These are phyloP conservation scores for Colletotrichum cereale DNA, from an alignment of 2,329 filamentous ascomycete genomes.

Conservation along the genomic window DNA sequence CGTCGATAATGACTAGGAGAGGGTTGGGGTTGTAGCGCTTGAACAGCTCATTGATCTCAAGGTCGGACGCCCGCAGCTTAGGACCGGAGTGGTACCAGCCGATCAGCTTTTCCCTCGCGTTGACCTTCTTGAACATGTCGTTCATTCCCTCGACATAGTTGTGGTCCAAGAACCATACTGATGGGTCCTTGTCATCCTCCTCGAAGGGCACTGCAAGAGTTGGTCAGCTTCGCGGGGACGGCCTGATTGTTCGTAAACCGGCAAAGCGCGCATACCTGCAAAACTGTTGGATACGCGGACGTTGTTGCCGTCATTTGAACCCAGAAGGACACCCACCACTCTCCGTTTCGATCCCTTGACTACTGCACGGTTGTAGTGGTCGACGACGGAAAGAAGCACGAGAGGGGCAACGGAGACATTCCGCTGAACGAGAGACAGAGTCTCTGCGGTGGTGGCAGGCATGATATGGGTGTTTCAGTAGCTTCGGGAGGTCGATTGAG, in stretches of 20 bases:
- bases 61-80: constrained; percentile 94
- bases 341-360: constrained; percentile 88
- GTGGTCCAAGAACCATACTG: constrained; percentile 99
- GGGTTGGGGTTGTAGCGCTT: constrained; percentile 99
- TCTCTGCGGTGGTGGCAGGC: constrained; percentile 97
- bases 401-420: constrained; percentile 98
- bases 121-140: constrained; percentile 99
- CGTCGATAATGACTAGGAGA: constrained; percentile 96
- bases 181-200: constrained; percentile 98
- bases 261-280: constrained; percentile 73
- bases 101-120: constrained; percentile 97
- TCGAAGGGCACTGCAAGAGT: constrained; percentile 86
- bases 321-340: constrained; percentile 93
- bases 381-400: constrained; percentile 96
- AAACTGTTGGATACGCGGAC: constrained; percentile 99
- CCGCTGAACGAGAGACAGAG: constrained; percentile 91
- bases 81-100: constrained; percentile 99
- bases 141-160: constrained; percentile 99
- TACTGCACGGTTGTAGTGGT: constrained; percentile 95
- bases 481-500: constrained; percentile 40
- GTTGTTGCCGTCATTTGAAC: constrained; percentile 95
- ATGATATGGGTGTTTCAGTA: constrained; percentile 64
- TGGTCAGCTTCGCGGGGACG: constrained; percentile 36
- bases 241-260: constrained; percentile 10
- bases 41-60: constrained; percentile 99